Conservation (phyloP, 768 basidiomycete genomes). For the Rubroboletus pulcherrimus region DNA sequence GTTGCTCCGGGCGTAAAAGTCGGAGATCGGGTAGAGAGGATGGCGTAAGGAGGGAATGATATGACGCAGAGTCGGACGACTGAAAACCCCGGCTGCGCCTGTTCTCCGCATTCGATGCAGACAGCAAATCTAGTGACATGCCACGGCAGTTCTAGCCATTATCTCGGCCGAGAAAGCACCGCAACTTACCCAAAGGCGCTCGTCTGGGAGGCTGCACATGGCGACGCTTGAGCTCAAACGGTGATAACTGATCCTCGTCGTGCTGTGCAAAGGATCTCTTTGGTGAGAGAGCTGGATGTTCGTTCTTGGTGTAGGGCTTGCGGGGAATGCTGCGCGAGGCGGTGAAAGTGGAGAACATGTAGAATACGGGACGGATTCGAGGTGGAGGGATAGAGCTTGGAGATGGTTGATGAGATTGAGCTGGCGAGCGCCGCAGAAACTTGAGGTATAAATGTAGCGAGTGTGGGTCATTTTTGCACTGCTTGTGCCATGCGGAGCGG, state of each 20-base stretch:
- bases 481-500: slow-evolving; percentile 21
- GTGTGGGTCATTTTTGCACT: slow-evolving; percentile 23
- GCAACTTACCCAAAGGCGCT: slow-evolving; percentile 26
- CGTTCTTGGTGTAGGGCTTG: slow-evolving; percentile 7
- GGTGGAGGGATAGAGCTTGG: slow-evolving; percentile 5
- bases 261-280: slow-evolving; percentile 22
- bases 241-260: slow-evolving; percentile 11
- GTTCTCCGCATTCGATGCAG: slow-evolving; percentile 21
- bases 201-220: slow-evolving; percentile 18
- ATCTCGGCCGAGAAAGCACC: not conserved
- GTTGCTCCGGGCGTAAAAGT: slow-evolving; percentile 3
- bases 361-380: slow-evolving; percentile 4
- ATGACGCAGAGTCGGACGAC: slow-evolving; percentile 2
- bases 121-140: slow-evolving; percentile 25
- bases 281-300: slow-evolving; percentile 13
- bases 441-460: slow-evolving; percentile 25
- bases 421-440: slow-evolving; percentile 3
- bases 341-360: slow-evolving; percentile 21
- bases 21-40: slow-evolving; percentile 14
- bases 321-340: not conserved
- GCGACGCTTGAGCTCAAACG: slow-evolving; percentile 19
- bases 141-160: slow-evolving; percentile 1
- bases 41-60: slow-evolving; percentile 9
- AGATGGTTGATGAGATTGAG: slow-evolving; percentile 12
- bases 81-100: slow-evolving; percentile 2